Conservation (phyloP, 306 rosid species). For the Senna tora region DNA sequence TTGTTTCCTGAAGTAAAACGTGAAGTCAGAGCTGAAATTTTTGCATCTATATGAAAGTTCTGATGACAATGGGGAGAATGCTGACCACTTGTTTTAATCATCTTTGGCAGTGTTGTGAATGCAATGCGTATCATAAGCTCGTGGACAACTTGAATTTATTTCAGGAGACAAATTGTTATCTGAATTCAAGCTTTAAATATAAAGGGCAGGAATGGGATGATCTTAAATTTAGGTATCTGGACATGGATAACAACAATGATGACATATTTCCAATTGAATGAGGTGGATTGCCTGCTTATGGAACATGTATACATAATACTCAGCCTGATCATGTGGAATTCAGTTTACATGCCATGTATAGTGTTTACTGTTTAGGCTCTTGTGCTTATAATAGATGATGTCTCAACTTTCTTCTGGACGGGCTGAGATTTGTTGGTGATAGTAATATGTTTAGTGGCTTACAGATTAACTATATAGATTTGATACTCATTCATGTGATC, state of each 20-base stretch:
- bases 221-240: slow-evolving; percentile 50
- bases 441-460: not conserved
- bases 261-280: slow-evolving; percentile 47
- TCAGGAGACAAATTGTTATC: slow-evolving; percentile 75
- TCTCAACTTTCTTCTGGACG: slow-evolving; percentile 1
- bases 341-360: slow-evolving; percentile 44
- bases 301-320: slow-evolving; percentile 42
- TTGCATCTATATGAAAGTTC: not conserved
- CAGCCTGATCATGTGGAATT: slow-evolving; percentile 34
- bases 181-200: slow-evolving; percentile 63
- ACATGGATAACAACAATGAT: slow-evolving; percentile 46
- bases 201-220: slow-evolving; percentile 60
- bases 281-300: slow-evolving; percentile 31
- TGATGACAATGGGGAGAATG: not conserved
- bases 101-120: slow-evolving; percentile 53
- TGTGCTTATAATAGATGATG: not conserved
- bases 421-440: not conserved
- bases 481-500: slow-evolving; percentile 22
- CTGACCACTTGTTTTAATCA: slow-evolving; percentile 5
- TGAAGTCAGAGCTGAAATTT: not conserved
- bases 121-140: slow-evolving; percentile 76
- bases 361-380: slow-evolving; percentile 35
- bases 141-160: slow-evolving; percentile 78
- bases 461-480: not conserved
- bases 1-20: not conserved